phyloP scores from a whole-genome alignment of 192 early-diverging fungal species.

The Mortierella claussenii region DNA sequence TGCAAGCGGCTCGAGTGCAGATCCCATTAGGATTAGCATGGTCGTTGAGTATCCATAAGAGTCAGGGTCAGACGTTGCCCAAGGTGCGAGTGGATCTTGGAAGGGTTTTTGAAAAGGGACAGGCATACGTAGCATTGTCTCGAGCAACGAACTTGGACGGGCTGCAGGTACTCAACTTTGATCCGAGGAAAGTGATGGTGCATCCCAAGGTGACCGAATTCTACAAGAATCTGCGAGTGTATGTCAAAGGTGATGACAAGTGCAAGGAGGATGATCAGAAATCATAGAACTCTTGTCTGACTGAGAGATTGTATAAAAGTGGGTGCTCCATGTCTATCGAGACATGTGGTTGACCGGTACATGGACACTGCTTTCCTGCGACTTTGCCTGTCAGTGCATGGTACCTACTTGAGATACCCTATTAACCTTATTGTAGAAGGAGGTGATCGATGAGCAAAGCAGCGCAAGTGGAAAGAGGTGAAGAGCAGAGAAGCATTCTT shows the following conservation, averaged over 20 bases:
- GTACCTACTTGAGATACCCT: no score
- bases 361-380: no score
- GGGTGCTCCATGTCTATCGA: no score
- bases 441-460: no score
- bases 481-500: no score
- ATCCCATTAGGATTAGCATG: constrained; percentile 85
- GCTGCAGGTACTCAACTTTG: constrained; percentile 79
- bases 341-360: no score
- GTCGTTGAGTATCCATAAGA: constrained; percentile 90
- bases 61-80: constrained; percentile 88
- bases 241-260: neutral
- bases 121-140: constrained; percentile 88
- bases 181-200: constrained; percentile 71
- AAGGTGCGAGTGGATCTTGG: constrained; percentile 79
- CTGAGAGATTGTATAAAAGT: no score
- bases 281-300: no score
- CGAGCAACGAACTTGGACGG: constrained; percentile 76
- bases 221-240: constrained; percentile 56
- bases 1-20: constrained; percentile 53
- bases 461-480: no score
- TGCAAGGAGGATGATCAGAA: neutral
- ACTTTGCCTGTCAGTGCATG: no score
- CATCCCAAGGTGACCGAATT: constrained; percentile 77
- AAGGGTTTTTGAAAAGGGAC: constrained; percentile 84
- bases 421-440: no score